Evolutionary conservation across 75 land plant genomes (phyloP).

Genomic region (Pinus taeda): DNA sequence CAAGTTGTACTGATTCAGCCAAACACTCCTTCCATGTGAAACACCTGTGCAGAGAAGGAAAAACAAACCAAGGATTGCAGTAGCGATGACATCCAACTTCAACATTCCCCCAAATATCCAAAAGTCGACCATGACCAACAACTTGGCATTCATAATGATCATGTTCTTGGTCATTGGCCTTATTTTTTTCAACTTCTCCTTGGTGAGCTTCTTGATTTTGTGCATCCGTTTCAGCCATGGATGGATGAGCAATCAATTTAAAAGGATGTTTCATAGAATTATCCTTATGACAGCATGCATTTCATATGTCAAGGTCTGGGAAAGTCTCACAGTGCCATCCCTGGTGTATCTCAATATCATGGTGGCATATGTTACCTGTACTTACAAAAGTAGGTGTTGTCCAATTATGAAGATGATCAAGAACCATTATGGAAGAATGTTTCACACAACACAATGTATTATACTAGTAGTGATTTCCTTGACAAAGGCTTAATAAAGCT

Average conservation of each 20-base stretch:
- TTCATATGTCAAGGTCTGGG: constrained; percentile 87
- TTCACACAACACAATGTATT: constrained; percentile 97
- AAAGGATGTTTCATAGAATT: constrained; percentile 54
- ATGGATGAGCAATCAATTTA: constrained; percentile 74
- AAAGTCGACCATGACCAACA: too few species aligned
- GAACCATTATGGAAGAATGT: constrained; percentile 99
- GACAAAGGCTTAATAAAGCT: constrained; percentile 93
- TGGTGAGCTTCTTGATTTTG: constrained; percentile 40
- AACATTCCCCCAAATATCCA: too few species aligned
- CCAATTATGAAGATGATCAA: constrained; percentile 95
- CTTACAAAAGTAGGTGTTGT: constrained; percentile 94
- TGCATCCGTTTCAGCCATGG: constrained; percentile 70
- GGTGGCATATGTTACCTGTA: constrained; percentile 74
- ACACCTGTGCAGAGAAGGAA: too few species aligned
- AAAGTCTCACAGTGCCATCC: constrained; percentile 95
- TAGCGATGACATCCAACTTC: too few species aligned
- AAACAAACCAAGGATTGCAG: too few species aligned
- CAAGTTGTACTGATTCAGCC: too few species aligned
- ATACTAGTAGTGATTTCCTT: constrained; percentile 98
- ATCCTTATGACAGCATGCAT: constrained; percentile 52
- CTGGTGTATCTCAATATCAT: constrained; percentile 85
- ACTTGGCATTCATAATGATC: too few species aligned
- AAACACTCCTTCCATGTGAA: too few species aligned
- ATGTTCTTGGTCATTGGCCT: too few species aligned
- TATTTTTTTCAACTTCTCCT: too few species aligned